A percentile compares a stretch with the other conserved stretches of the same genome.
These are phyloP conservation scores for Ophiostoma novo-ulmi DNA, from an alignment of 2,329 filamentous ascomycete genomes.

Conservation along the genomic window DNA sequence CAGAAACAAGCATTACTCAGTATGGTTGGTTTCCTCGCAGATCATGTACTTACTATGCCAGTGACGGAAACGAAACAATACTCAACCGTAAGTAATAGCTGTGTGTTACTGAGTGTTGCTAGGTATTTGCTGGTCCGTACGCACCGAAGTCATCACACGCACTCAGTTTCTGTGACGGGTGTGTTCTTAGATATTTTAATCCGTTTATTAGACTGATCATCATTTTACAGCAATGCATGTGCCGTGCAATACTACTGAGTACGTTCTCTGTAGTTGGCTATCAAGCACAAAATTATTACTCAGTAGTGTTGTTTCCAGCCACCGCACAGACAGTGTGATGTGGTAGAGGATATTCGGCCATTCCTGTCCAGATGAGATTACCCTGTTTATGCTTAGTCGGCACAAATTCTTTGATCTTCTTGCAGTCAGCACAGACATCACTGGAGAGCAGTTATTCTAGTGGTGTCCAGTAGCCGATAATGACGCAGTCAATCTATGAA, in stretches of 20 bases:
- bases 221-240: too few relatives aligned
- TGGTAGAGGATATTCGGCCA: not conserved
- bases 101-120: not conserved
- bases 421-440: not conserved
- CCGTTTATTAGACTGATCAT: too few relatives aligned
- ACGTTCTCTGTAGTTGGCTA: not conserved
- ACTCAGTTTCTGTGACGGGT: not conserved
- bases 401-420: not conserved
- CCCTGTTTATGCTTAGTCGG: not conserved
- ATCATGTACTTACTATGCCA: not conserved
- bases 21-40: not conserved
- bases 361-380: not conserved
- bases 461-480: too few relatives aligned
- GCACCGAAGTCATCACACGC: not conserved
- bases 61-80: not conserved
- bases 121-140: too few relatives aligned
- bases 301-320: not conserved
- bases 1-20: not conserved
- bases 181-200: too few relatives aligned
- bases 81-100: too few relatives aligned
- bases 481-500: too few relatives aligned
- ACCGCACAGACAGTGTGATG: conserved; percentile 4
- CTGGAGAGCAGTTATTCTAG: too few relatives aligned
- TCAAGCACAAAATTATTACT: not conserved
- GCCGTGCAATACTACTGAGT: not conserved